A percentile compares a stretch with the other conserved stretches of the same genome.
phyloP scores from a whole-genome alignment of 371 early-diverging fungal genomes.

The Sanchytrium tribonematis region DNA sequence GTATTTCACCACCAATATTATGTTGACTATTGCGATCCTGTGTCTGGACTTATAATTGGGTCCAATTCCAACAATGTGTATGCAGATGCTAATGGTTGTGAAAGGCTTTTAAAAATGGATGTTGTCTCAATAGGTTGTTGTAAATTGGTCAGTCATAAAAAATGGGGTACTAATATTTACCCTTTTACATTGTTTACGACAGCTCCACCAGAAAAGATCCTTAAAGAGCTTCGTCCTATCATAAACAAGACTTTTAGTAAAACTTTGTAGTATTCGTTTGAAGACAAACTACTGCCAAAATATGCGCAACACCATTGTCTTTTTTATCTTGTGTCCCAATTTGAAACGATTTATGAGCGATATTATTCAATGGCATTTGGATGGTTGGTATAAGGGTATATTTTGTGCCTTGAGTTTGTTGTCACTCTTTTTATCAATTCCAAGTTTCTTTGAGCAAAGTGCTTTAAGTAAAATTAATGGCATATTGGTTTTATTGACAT shows the following conservation, averaged over 20 bases:
- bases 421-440: neutral
- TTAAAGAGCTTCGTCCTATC: too few relatives aligned
- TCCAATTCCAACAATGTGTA: conserved; percentile 16
- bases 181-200: conserved; percentile 58
- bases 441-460: neutral
- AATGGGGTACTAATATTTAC: conserved; percentile 56
- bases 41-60: conserved; percentile 53
- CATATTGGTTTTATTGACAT: neutral
- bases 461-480: neutral
- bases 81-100: conserved; percentile 56
- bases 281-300: too few relatives aligned
- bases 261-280: too few relatives aligned
- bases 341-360: too few relatives aligned
- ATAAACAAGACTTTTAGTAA: too few relatives aligned
- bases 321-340: too few relatives aligned
- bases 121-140: conserved; percentile 52
- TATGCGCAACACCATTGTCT: too few relatives aligned
- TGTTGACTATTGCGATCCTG: conserved; percentile 75
- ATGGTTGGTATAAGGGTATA: neutral
- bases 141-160: conserved; percentile 45
- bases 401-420: neutral
- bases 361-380: neutral
- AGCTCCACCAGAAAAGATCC: conserved; percentile 30
- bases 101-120: conserved; percentile 35
- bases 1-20: conserved; percentile 18